A percentile compares a stretch with the other conserved stretches of the same genome.
Conservation (phyloP, 805 yeast genomes). For the Candida tammaniensis region DNA sequence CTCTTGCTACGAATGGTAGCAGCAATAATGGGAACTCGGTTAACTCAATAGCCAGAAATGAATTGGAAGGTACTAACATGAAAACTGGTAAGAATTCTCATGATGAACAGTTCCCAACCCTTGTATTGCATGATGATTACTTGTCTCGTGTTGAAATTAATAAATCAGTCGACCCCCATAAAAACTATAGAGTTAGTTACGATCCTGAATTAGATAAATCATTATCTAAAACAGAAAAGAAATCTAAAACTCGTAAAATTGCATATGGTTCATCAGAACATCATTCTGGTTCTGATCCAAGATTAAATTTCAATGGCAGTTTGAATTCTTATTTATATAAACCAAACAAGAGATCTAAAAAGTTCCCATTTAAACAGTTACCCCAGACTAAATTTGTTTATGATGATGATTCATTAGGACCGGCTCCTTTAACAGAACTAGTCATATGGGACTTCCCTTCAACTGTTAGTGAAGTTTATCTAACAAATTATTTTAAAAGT, state of each 20-base stretch:
- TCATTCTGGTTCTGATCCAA: constrained; percentile 38
- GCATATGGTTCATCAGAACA: constrained; percentile 32
- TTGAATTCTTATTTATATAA: constrained; percentile 30
- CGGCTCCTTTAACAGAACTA: constrained; percentile 67
- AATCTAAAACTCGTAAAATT: constrained; percentile 36
- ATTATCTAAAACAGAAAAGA: constrained; percentile 30
- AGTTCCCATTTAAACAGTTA: constrained; percentile 41
- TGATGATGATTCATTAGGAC: constrained; percentile 73
- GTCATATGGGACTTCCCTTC: constrained; percentile 66
- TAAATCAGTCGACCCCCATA: constrained; percentile 15
- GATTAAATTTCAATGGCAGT: constrained; percentile 21
- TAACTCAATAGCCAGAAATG: constrained; percentile 45
- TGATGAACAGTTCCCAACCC: constrained; percentile 27
- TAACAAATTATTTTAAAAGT: constrained; percentile 50
- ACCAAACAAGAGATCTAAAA: constrained; percentile 38
- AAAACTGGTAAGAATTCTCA: constrained; percentile 29
- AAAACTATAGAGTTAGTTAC: constrained; percentile 44
- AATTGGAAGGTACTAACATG: constrained; percentile 30
- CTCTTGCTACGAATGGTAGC: too few species aligned
- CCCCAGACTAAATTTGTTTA: constrained; percentile 45
- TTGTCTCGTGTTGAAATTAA: constrained; percentile 7
- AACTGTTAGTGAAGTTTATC: constrained; percentile 45
- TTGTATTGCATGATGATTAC: constrained; percentile 28
- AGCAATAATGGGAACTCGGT: too few species aligned
- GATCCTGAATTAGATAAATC: constrained; percentile 45